Base-by-base conservation (phyloP, 495 filamentous ascomycete genomes). In the Ascodesmis nigricans region DNA sequence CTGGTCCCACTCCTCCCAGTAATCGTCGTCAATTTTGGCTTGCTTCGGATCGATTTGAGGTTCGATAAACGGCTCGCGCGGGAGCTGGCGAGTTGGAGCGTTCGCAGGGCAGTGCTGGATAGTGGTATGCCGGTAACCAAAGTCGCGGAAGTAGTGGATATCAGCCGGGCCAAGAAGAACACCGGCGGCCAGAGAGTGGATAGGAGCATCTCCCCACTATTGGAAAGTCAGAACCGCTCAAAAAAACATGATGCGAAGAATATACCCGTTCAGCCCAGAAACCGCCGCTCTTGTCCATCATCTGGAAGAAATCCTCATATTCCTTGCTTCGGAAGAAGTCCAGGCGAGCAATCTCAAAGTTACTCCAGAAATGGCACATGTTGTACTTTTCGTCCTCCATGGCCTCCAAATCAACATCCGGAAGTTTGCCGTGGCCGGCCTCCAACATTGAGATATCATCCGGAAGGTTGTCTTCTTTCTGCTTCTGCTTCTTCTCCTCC, bases 331-430 rank as follows among this genome's bases (percentile, higher is more conserved):
- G 69, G 67, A 93, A 93, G 64, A 79, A 99, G 60, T 78, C 75
- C 34, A 99, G 64, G 35, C 73, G 70, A 13, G 87, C 87, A 58
- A 99, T 99, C 58, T 99, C 87, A 39, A 99, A 99, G 54, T 99
- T 99, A 62, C 80, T 91, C 87, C 87, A 99, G 64, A 95, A 99
- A 63, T 99, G 87, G 58, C 87, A 99, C 87, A 99, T 99, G 62
- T 99, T 99, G 61, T 99, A 99, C 43, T 67, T 76, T 50, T 99
- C 87, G 39, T 79, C 78, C 51, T 93, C 90, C 87, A 99, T 99
- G 11, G 74, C 71, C 50, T 95, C 90, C 0, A 72, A 68, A 52
- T 95, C 80, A 28, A 92, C 71, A 29, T 91, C 78, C 22, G 75
- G 72, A 10, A 80, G 53, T 18, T 64, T 66, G 36, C 69, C 71